Conservation (phyloP, 257 asterid species). For the Asclepias syriaca region DNA sequence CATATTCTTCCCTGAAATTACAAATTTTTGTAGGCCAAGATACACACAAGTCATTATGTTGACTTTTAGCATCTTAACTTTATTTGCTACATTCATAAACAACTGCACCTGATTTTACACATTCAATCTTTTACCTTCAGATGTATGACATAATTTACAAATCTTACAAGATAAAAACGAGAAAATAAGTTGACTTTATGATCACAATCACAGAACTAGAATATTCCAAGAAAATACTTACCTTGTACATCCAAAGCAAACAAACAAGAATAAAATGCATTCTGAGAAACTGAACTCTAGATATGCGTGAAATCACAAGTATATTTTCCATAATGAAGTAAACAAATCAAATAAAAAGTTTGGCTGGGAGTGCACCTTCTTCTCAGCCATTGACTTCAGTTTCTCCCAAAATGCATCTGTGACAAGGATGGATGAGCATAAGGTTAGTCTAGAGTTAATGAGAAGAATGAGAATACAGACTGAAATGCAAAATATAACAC, state of each 20-base stretch:
- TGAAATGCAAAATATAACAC: background rate
- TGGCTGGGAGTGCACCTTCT: background rate
- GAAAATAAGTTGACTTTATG: background rate
- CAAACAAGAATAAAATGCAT: background rate
- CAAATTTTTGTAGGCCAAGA: background rate
- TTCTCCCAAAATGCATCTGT: constrained; percentile 12
- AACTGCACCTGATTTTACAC: background rate
- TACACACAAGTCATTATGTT: background rate
- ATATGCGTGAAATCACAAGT: background rate
- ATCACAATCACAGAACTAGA: background rate
- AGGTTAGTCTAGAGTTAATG: background rate
- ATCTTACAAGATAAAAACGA: background rate
- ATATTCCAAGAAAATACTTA: background rate
- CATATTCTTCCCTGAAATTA: background rate
- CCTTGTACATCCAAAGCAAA: background rate
- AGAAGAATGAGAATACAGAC: background rate
- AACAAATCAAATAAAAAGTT: background rate
- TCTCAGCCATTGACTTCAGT: constrained; percentile 6
- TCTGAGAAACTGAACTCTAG: background rate
- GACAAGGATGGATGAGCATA: background rate
- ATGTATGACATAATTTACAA: background rate
- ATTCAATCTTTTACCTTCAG: background rate
- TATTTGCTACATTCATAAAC: background rate
- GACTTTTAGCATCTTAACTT: background rate
- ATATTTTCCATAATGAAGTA: background rate